Percentiles rank a stretch among this genome's conserved stretches.
phyloP scores from a whole-genome alignment of 257 asterid species.

The Fraxinus anomala region DNA sequence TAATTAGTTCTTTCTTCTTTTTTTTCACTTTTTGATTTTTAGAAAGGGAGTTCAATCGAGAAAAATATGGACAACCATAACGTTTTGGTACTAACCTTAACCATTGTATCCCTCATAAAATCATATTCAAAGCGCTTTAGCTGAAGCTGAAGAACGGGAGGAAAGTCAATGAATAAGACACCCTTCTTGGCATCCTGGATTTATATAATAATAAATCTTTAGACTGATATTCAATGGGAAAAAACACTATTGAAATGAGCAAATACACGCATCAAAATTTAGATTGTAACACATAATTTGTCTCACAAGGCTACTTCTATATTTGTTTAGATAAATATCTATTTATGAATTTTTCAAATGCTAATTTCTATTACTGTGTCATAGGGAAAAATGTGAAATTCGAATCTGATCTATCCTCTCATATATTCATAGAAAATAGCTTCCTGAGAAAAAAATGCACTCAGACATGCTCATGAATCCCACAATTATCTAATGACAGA shows the following conservation, averaged over 20 bases:
- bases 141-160: slow-evolving; percentile 88
- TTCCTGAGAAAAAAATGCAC: not conserved
- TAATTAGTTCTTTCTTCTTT: not conserved
- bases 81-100: slow-evolving; percentile 58
- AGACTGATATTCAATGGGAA: slow-evolving; percentile 2
- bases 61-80: not conserved
- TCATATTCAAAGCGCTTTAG: slow-evolving; percentile 85
- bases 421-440: not conserved
- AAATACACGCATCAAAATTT: slow-evolving; percentile 1
- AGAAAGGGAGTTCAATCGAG: not conserved
- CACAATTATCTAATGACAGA: slow-evolving; percentile 21
- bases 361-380: not conserved
- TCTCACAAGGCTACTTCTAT: slow-evolving; percentile 1
- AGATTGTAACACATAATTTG: not conserved
- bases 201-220: slow-evolving; percentile 26
- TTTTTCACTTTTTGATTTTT: too few relatives aligned
- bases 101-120: slow-evolving; percentile 90
- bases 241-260: slow-evolving; percentile 7
- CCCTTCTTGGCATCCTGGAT: slow-evolving; percentile 90
- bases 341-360: not conserved
- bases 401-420: not conserved
- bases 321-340: not conserved
- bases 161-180: slow-evolving; percentile 79
- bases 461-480: not conserved
- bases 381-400: not conserved